phyloP scores from a whole-genome alignment of 1,284 basidiomycete genomes.

The Cutaneotrichosporon spelunceum region DNA sequence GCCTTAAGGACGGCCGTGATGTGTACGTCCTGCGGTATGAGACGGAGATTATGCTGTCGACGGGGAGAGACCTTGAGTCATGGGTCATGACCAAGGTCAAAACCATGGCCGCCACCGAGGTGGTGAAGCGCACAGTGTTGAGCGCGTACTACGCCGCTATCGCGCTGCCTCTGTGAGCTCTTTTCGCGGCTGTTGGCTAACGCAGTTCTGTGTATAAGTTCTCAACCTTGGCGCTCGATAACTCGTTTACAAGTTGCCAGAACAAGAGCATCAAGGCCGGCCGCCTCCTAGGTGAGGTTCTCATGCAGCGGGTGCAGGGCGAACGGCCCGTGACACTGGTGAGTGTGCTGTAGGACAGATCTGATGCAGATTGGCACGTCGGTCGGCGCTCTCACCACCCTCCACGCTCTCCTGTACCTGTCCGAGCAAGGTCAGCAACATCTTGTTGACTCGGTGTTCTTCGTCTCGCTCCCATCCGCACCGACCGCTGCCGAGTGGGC shows the following conservation, averaged over 20 bases:
- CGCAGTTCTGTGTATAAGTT: conserved; percentile 48
- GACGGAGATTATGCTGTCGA: conserved; percentile 51
- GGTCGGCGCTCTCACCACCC: conserved; percentile 56
- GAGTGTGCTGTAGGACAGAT: conserved; percentile 30
- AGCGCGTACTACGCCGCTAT: conserved; percentile 57
- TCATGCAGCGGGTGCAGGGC: conserved; percentile 57
- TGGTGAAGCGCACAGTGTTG: conserved; percentile 58
- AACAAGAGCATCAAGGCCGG: conserved; percentile 57
- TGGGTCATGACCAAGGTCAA: conserved; percentile 51
- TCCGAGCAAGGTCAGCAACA: conserved; percentile 42
- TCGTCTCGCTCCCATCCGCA: conserved; percentile 55
- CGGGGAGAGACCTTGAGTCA: conserved; percentile 52
- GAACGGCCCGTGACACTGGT: conserved; percentile 55
- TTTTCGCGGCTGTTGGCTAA: conserved; percentile 26
- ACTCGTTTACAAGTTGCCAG: conserved; percentile 50
- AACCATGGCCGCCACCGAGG: conserved; percentile 51
- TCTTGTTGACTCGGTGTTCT: conserved; percentile 56
- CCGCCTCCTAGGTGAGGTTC: conserved; percentile 56
- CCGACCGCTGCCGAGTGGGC: conserved; percentile 54
- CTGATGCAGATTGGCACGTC: conserved; percentile 55
- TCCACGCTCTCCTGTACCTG: conserved; percentile 56
- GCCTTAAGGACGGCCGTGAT: conserved; percentile 50
- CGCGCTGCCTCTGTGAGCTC: conserved; percentile 53
- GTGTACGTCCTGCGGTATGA: conserved; percentile 52
- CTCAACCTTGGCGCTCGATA: conserved; percentile 48